Conservation (phyloP, 108 stramenopile genomes). For the Stephanodiscus minutulus region DNA sequence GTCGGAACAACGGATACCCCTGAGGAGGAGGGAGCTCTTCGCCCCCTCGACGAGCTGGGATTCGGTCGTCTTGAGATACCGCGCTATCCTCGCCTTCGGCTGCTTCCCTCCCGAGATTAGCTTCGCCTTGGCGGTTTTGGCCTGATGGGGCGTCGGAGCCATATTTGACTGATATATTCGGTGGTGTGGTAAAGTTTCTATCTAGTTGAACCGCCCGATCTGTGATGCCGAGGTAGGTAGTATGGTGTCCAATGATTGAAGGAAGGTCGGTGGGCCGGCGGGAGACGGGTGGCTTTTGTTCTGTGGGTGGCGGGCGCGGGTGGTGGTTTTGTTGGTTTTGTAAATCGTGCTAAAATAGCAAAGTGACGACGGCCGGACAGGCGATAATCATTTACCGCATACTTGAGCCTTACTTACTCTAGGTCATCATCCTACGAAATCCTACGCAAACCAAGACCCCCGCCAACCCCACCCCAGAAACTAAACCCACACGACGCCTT, state of each 20-base stretch:
- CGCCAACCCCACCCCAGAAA: neutral
- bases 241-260: too few species aligned
- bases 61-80: conserved; percentile 85
- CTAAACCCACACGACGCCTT: neutral
- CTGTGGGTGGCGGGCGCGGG: neutral
- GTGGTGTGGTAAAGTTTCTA: too few species aligned
- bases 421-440: neutral
- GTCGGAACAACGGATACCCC: conserved; percentile 86
- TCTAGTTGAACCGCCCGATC: neutral
- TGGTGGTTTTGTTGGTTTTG: neutral
- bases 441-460: neutral
- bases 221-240: neutral
- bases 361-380: neutral
- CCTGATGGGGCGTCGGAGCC: conserved; percentile 85
- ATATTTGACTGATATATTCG: conserved; percentile 45
- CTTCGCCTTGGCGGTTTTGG: conserved; percentile 70
- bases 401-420: neutral
- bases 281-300: too few species aligned
- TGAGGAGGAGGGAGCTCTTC: conserved; percentile 78
- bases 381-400: conserved; percentile 8
- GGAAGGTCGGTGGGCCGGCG: too few species aligned
- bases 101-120: conserved; percentile 76
- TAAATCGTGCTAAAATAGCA: neutral
- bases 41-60: conserved; percentile 75
- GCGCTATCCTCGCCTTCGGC: conserved; percentile 83